phyloP scores from a whole-genome alignment of 805 yeast genomes.

The Wickerhamomyces rabaulensis region DNA sequence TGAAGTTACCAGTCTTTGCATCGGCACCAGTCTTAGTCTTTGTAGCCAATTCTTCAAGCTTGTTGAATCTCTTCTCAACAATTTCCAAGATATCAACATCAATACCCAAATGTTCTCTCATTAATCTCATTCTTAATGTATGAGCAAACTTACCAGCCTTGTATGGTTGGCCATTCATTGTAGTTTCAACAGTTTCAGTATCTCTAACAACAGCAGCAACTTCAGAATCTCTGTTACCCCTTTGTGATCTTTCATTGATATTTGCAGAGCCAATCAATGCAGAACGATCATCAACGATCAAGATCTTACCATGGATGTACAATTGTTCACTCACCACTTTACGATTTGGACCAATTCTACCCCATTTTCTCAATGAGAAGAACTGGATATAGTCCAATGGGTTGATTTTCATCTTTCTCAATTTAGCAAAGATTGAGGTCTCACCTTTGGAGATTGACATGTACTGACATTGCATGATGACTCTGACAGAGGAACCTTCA shows the following conservation, averaged over 20 bases:
- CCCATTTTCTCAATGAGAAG: slow-evolving; percentile 93
- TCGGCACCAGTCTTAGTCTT: slow-evolving; percentile 17
- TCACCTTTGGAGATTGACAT: slow-evolving; percentile 90
- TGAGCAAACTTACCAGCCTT: slow-evolving; percentile 86
- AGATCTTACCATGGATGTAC: slow-evolving; percentile 87
- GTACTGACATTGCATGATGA: slow-evolving; percentile 94
- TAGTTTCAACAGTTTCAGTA: slow-evolving; percentile 55
- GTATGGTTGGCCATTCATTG: slow-evolving; percentile 80
- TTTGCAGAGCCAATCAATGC: slow-evolving; percentile 98
- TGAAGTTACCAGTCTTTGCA: slow-evolving; percentile 40
- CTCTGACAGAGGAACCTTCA: slow-evolving; percentile 91
- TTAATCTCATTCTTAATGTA: slow-evolving; percentile 78
- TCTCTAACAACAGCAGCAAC: slow-evolving; percentile 88
- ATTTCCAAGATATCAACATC: slow-evolving; percentile 82
- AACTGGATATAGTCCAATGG: slow-evolving; percentile 92
- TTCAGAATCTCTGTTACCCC: slow-evolving; percentile 92
- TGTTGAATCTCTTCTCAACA: slow-evolving; percentile 66
- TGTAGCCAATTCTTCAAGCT: slow-evolving; percentile 31
- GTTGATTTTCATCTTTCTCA: slow-evolving; percentile 72
- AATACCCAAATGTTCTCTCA: slow-evolving; percentile 96
- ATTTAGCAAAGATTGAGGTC: slow-evolving; percentile 78
- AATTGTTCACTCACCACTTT: slow-evolving; percentile 83
- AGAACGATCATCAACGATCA: slow-evolving; percentile 88
- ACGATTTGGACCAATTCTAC: slow-evolving; percentile 72
- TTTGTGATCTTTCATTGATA: slow-evolving; percentile 93